Base-by-base conservation (phyloP, 805 yeast genomes). In the Ogataea trehaloabstinens region DNA sequence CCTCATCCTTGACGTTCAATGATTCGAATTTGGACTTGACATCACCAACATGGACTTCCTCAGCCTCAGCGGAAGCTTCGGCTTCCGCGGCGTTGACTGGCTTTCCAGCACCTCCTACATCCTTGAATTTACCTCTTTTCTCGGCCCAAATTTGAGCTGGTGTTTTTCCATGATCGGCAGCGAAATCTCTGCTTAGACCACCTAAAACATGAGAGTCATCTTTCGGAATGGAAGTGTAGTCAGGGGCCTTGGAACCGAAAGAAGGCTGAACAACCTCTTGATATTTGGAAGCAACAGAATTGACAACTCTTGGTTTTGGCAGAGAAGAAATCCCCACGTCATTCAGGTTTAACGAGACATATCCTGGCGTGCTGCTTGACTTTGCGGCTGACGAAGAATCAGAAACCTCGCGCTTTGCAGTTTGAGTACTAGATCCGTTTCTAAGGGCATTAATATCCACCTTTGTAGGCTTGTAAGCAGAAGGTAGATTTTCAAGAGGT, bases 91-190 rank as follows among this genome's bases (percentile, higher is more conserved):
- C 42, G 28, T 54, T 59, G 20, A 55, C 64, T n/a, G 61, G 66
- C n/a, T 45, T 54, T 3, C 54, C 61, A 27, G 56, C 46, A 11
- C 55, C 46, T 35, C 55, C 48, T 34, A 67, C 76, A 31, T 67
- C 65, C 49, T 71, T 74, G 52, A 69, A 78, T 58, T 80, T 73
- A 34, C 88, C 95, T 56, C 82, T 79, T 66, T 82, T 85, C 58
- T 85, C 96, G 18, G 96, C 97, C 97, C 97, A 89, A 20, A 86
- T 54, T 66, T 89, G 96, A 20, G 96, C 96, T 18, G 97, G 96
- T 6, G 95, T 85, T 63, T 87, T 85, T 44, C 95, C 96, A 44
- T 73, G 76, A 45, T 75, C 75, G 38, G 82, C 66, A 45, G 76
- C 93, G 58, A 76, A 82, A 58, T 78, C 71, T 55, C 74, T 68